phyloP scores from a whole-genome alignment of 805 yeast genomes.

The Lipomyces anomalus region DNA sequence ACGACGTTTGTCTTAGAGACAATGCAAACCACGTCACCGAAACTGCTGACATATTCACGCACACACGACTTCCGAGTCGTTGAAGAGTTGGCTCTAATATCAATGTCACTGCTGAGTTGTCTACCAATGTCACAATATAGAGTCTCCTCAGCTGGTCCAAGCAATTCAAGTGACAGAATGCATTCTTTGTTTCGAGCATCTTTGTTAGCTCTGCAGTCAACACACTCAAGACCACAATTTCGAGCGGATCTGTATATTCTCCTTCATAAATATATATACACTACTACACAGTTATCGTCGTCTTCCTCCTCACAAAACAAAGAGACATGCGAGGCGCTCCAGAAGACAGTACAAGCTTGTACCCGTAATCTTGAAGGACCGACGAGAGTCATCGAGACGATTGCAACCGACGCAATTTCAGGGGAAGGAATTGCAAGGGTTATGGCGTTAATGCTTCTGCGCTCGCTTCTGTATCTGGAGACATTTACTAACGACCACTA shows the following conservation, averaged over 20 bases:
- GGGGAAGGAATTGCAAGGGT: constrained; percentile 74
- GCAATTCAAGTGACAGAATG: constrained; percentile 41
- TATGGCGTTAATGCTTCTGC: constrained; percentile 70
- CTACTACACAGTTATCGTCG: background rate
- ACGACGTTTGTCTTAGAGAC: constrained; percentile 63
- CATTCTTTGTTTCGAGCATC: constrained; percentile 69
- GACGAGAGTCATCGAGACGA: constrained; percentile 35
- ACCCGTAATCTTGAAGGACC: background rate
- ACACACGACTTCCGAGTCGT: constrained; percentile 42
- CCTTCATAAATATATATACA: constrained; percentile 12
- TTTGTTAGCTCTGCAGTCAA: constrained; percentile 63
- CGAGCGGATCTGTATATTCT: constrained; percentile 72
- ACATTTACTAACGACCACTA: constrained; percentile 47
- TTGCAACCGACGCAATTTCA: constrained; percentile 71
- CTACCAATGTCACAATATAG: constrained; percentile 67
- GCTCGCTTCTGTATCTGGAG: constrained; percentile 55
- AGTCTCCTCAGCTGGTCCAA: constrained; percentile 40
- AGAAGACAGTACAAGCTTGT: background rate
- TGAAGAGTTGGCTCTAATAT: constrained; percentile 3
- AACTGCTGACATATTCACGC: constrained; percentile 64
- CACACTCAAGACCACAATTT: constrained; percentile 59
- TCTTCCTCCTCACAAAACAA: background rate
- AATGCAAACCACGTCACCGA: constrained; percentile 70
- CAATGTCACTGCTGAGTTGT: constrained; percentile 53
- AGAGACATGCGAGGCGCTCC: background rate